Percentiles rank a stretch among this genome's conserved stretches.
These are phyloP conservation scores for Erigeron philadelphicus DNA, from an alignment of 140 eudicot species.

Conservation along the genomic window DNA sequence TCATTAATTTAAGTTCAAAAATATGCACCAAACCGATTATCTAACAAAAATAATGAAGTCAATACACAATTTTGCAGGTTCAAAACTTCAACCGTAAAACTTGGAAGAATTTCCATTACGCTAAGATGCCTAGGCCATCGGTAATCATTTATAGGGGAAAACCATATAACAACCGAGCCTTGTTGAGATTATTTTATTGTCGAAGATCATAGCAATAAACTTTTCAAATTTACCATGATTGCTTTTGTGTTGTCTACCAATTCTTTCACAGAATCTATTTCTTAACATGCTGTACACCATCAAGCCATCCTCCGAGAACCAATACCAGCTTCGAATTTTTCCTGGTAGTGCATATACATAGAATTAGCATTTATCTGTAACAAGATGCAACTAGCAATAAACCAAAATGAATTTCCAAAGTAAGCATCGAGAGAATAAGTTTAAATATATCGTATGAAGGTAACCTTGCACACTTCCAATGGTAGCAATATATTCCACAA, in stretches of 20 bases:
- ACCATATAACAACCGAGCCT: background rate
- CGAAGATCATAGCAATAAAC: constrained; percentile 12
- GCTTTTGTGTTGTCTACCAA: constrained; percentile 95
- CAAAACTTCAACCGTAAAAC: background rate
- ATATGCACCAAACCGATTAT: background rate
- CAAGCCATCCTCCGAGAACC: constrained; percentile 82
- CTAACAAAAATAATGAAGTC: background rate
- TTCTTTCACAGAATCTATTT: constrained; percentile 83
- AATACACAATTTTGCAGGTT: constrained; percentile 5
- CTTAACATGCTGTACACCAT: constrained; percentile 87
- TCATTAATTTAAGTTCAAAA: background rate
- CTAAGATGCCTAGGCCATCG: background rate
- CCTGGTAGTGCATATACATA: constrained; percentile 36
- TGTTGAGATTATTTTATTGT: background rate
- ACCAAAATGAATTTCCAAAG: constrained; percentile 1
- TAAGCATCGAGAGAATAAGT: background rate
- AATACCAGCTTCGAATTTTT: constrained; percentile 87
- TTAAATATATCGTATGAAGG: constrained; percentile 10
- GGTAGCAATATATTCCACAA: constrained; percentile 61
- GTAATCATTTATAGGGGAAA: background rate
- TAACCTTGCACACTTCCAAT: constrained; percentile 74
- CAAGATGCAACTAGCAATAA: background rate
- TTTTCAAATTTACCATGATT: constrained; percentile 58
- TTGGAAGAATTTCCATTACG: background rate
- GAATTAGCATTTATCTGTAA: constrained; percentile 2